phyloP scores from a whole-genome alignment of 768 basidiomycete genomes.

The Mycena haematopus region DNA sequence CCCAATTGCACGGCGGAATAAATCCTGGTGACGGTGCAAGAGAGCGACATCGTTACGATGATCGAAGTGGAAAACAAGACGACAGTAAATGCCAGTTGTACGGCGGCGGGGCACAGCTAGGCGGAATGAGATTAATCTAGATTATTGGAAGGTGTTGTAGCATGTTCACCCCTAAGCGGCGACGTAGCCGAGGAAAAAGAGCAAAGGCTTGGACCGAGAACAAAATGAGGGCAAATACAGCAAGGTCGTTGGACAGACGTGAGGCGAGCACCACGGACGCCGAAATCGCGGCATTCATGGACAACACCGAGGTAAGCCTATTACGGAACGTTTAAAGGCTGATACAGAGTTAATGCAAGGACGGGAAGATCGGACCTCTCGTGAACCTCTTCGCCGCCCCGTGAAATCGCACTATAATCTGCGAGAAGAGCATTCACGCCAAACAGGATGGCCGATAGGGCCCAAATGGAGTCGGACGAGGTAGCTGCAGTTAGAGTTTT shows the following conservation, averaged over 20 bases:
- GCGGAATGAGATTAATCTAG: conserved; percentile 8
- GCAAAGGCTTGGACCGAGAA: conserved; percentile 86
- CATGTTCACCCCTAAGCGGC: conserved; percentile 66
- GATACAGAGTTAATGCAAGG: conserved; percentile 32
- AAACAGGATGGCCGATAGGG: conserved; percentile 86
- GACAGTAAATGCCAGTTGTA: conserved; percentile 63
- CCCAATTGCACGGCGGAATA: conserved; percentile 56
- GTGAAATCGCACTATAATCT: conserved; percentile 70
- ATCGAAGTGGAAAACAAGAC: conserved; percentile 57
- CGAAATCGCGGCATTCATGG: conserved; percentile 91
- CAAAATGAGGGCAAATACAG: conserved; percentile 88
- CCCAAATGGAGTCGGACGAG: conserved; percentile 97
- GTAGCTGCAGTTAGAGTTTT: conserved; percentile 93
- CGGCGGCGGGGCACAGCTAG: conserved; percentile 53
- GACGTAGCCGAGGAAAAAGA: conserved; percentile 81
- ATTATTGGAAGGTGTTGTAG: conserved; percentile 20
- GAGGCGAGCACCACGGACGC: conserved; percentile 94
- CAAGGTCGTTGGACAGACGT: conserved; percentile 79
- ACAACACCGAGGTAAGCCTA: conserved; percentile 83
- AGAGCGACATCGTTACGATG: conserved; percentile 58
- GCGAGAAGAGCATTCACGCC: conserved; percentile 81
- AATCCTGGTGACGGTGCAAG: conserved; percentile 59
- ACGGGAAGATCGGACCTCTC: conserved; percentile 58
- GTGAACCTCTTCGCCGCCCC: conserved; percentile 48
- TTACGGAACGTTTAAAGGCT: conserved; percentile 34